These are phyloP conservation scores for Mariannaea sp. DNA, from an alignment of 2,329 filamentous ascomycete genomes.

Conservation along the genomic window DNA sequence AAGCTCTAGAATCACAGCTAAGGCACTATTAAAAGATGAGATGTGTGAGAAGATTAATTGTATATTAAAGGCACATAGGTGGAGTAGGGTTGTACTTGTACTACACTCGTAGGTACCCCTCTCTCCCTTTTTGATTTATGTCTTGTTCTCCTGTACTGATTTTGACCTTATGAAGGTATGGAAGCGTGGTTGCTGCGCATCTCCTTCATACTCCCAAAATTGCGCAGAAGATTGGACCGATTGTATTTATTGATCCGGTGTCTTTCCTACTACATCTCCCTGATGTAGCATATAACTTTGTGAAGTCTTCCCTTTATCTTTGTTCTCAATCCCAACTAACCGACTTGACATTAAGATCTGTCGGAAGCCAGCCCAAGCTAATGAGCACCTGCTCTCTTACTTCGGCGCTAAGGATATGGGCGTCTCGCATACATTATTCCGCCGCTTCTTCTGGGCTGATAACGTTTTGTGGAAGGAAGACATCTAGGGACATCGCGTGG, in stretches of 20 bases:
- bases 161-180: slow-evolving; percentile 46
- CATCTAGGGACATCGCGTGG: slow-evolving; percentile 48
- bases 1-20: slow-evolving; percentile 59
- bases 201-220: slow-evolving; percentile 51
- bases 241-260: slow-evolving; percentile 64
- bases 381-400: slow-evolving; percentile 64
- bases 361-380: slow-evolving; percentile 51
- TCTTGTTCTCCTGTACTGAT: slow-evolving; percentile 9
- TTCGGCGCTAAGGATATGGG: slow-evolving; percentile 64
- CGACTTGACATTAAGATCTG: slow-evolving; percentile 38
- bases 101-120: slow-evolving; percentile 49
- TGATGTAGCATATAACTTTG: slow-evolving; percentile 67
- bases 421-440: slow-evolving; percentile 59
- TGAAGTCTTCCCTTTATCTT: slow-evolving; percentile 4
- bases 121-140: not conserved
- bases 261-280: slow-evolving; percentile 64
- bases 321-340: slow-evolving; percentile 11
- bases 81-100: slow-evolving; percentile 57
- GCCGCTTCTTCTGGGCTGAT: slow-evolving; percentile 66
- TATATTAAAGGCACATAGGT: slow-evolving; percentile 57
- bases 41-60: slow-evolving; percentile 57
- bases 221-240: slow-evolving; percentile 47
- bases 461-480: slow-evolving; percentile 66
- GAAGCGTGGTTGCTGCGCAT: slow-evolving; percentile 60
- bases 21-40: slow-evolving; percentile 52